phyloP scores from a whole-genome alignment of 1,284 basidiomycete genomes.

The Rhodotorula sp. region DNA sequence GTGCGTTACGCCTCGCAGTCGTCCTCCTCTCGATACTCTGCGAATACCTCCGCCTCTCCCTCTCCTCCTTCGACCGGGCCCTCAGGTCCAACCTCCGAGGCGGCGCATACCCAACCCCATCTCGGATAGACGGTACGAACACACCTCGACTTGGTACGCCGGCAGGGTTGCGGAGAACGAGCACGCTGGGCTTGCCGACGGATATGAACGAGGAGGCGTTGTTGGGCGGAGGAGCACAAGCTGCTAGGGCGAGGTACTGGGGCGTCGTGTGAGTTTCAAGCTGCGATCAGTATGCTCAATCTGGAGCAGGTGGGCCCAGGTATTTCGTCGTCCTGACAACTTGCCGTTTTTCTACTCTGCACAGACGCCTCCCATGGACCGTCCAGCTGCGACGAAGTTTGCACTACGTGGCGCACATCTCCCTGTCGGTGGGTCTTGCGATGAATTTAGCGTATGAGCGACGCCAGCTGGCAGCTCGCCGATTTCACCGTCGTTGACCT shows the following conservation, averaged over 20 bases:
- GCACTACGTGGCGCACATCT: constrained; percentile 14
- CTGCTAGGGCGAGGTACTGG: constrained; percentile 2
- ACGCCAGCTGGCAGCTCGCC: no score
- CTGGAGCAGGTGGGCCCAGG: no score
- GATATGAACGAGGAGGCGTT: constrained; percentile 18
- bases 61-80: constrained; percentile 28
- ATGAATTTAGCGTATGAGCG: no score
- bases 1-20: not conserved
- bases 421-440: constrained; percentile 6
- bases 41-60: constrained; percentile 27
- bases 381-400: constrained; percentile 16
- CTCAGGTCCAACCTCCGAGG: constrained; percentile 30
- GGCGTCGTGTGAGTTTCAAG: constrained; percentile 31
- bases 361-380: constrained; percentile 18
- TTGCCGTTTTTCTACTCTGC: no score
- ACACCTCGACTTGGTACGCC: not conserved
- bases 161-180: constrained; percentile 3
- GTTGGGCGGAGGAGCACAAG: not conserved
- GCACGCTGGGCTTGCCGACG: not conserved
- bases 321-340: no score
- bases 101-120: not conserved
- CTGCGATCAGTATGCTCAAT: no score
- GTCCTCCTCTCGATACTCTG: constrained; percentile 18
- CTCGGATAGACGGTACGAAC: not conserved
- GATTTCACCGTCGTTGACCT: no score